Conservation (phyloP, 2,329 filamentous ascomycete species). For the Chalaropsis ovoidea region DNA sequence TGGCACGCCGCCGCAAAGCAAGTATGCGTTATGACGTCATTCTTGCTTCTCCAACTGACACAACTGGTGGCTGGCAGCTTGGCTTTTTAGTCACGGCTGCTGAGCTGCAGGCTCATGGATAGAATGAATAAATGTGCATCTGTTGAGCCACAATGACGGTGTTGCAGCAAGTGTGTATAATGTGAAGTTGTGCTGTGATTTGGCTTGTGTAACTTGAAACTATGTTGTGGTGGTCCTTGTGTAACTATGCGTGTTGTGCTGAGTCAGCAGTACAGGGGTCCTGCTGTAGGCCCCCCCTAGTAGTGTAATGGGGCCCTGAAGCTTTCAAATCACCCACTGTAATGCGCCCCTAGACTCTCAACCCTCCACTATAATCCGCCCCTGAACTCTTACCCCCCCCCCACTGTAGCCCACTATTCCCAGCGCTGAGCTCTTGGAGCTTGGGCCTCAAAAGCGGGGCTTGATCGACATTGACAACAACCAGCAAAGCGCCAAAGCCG, state of each 20-base stretch:
- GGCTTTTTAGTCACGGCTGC: neutral
- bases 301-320: neutral
- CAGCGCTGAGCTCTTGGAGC: neutral
- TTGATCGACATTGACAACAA: neutral
- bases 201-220: neutral
- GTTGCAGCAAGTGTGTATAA: neutral
- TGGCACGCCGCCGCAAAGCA: neutral
- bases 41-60: neutral
- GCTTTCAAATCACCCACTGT: neutral
- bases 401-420: neutral
- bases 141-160: neutral
- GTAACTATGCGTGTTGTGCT: neutral
- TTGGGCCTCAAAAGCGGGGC: conserved; percentile 1
- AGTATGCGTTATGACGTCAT: conserved; percentile 9
- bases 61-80: neutral
- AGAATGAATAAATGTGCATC: neutral
- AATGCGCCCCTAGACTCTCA: neutral
- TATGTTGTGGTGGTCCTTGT: neutral
- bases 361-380: neutral
- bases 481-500: neutral
- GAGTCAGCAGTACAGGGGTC: neutral
- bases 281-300: neutral
- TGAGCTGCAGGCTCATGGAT: conserved; percentile 1
- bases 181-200: neutral
- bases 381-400: neutral